Evolutionary conservation across 768 basidiomycete genomes (phyloP).

Genomic region (Amanita muscaria): DNA sequence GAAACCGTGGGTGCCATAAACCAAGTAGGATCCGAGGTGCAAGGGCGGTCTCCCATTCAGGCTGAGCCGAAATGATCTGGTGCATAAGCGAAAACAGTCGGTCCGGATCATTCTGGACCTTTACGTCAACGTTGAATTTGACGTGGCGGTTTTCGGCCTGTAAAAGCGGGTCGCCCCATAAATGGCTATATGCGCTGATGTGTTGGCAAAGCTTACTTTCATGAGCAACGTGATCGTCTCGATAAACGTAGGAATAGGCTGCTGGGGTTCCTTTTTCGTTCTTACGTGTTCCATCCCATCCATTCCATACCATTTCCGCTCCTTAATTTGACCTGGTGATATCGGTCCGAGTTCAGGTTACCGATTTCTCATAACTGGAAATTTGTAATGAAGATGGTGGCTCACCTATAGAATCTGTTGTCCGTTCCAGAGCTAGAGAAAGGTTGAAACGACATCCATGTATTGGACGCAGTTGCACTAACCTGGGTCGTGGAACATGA

Average conservation of each 20-base stretch:
- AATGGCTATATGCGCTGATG: too few species aligned
- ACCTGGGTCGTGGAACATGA: slow-evolving; percentile 97
- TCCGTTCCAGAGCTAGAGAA: slow-evolving; percentile 55
- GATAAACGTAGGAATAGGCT: slow-evolving; percentile 83
- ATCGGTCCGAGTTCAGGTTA: slow-evolving; percentile 15
- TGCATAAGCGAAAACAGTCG: slow-evolving; percentile 79
- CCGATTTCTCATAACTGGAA: slow-evolving; percentile 3
- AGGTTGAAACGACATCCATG: neutral
- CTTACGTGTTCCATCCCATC: slow-evolving; percentile 70
- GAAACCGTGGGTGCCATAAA: slow-evolving; percentile 88
- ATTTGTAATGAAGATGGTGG: neutral
- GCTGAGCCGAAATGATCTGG: slow-evolving; percentile 49
- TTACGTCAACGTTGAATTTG: slow-evolving; percentile 87
- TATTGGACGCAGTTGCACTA: slow-evolving; percentile 13
- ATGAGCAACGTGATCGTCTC: slow-evolving; percentile 77
- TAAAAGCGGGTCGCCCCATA: neutral
- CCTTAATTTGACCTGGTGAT: slow-evolving; percentile 54
- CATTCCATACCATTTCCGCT: slow-evolving; percentile 62
- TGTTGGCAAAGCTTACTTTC: slow-evolving; percentile 54
- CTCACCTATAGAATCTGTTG: slow-evolving; percentile 68
- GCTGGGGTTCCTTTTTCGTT: slow-evolving; percentile 73
- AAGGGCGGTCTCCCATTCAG: slow-evolving; percentile 64
- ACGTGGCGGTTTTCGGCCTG: slow-evolving; percentile 71
- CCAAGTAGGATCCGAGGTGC: slow-evolving; percentile 78
- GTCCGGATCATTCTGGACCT: slow-evolving; percentile 85